Evolutionary conservation across 2,329 filamentous ascomycete species (phyloP), one percentile per base, ranked within the genome.

Genomic region (Nannizziopsis arthrosporioides): DNA sequence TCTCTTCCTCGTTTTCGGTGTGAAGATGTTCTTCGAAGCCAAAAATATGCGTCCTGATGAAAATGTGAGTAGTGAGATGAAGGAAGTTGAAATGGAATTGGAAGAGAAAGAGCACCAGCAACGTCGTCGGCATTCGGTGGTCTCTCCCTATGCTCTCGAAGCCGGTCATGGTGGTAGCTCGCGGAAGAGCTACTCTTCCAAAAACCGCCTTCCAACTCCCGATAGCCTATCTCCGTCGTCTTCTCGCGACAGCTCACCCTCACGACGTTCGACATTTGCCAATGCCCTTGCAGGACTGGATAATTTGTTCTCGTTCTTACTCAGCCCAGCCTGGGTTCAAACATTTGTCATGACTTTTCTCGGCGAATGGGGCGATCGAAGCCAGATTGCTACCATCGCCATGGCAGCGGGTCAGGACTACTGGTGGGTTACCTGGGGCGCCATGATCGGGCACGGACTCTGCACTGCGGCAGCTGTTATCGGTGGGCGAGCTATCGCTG

Each of bases 311-410:
- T 88, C 85, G 9, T 73, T 98, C 5, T 76, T 98, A 3, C 75
- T 98, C 35, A 94, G 86, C 66, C 92, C 92, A 1, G 92, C 89
- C 0, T 98, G 92, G 92, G 92, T 98, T 11, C 90, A 96, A 68
- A 98, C 92, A 0, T 98, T 98, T 63, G 79, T 93, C 58, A 98
- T 98, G 92, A 98, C 92, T 1, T 98, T 98, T 69, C 71, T 98
- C 27, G 92, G 92, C 36, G 92, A 98, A 66, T 98, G 92, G 92
- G 92, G 92, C 49, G 92, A 98, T 61, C 81, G 92, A 56, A 94
- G 86, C 63, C 92, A 98, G 70, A 96, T 98, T 60, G 92, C 92
- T 17, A 98, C 92, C 0, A 94, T 98, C 62, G 92, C 92, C 47
- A 98, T 98, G 92, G 92, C 92, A 43, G 90, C 92, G 31, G 92